These are phyloP conservation scores for Hymenochaete sp. DNA, from an alignment of 1,284 basidiomycete genomes.

Conservation along the genomic window DNA sequence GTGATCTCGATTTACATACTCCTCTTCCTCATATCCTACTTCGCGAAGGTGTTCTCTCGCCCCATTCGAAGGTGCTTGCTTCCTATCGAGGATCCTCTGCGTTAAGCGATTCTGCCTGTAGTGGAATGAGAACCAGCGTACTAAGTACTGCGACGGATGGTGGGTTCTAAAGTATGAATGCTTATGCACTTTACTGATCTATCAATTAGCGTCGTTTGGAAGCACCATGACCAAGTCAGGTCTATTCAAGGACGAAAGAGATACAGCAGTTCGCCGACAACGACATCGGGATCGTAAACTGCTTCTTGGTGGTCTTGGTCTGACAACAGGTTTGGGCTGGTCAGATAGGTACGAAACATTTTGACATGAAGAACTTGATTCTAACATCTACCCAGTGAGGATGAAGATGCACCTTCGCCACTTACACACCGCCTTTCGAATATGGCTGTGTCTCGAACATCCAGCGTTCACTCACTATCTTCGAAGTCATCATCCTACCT, in stretches of 20 bases:
- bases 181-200: slow-evolving; percentile 17
- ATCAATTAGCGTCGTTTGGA: slow-evolving; percentile 4
- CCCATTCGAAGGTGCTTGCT: slow-evolving; percentile 59
- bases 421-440: slow-evolving; percentile 57
- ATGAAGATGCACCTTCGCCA: slow-evolving; percentile 71
- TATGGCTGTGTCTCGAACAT: slow-evolving; percentile 26
- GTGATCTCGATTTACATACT: slow-evolving; percentile 67
- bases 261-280: slow-evolving; percentile 51
- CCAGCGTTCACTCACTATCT: slow-evolving; percentile 20
- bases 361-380: slow-evolving; percentile 28
- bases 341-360: slow-evolving; percentile 46
- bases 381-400: no score
- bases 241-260: slow-evolving; percentile 52
- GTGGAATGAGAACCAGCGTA: slow-evolving; percentile 11
- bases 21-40: slow-evolving; percentile 73
- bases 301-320: slow-evolving; percentile 60
- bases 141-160: slow-evolving; percentile 13
- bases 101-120: not conserved
- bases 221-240: slow-evolving; percentile 46
- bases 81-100: slow-evolving; percentile 19
- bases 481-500: slow-evolving; percentile 5
- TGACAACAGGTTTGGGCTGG: slow-evolving; percentile 78
- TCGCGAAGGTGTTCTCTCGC: slow-evolving; percentile 63
- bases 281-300: slow-evolving; percentile 66
- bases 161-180: slow-evolving; percentile 27